These are phyloP conservation scores for Polytolypa hystricis DNA, from an alignment of 2,329 filamentous ascomycete species.

Conservation along the genomic window DNA sequence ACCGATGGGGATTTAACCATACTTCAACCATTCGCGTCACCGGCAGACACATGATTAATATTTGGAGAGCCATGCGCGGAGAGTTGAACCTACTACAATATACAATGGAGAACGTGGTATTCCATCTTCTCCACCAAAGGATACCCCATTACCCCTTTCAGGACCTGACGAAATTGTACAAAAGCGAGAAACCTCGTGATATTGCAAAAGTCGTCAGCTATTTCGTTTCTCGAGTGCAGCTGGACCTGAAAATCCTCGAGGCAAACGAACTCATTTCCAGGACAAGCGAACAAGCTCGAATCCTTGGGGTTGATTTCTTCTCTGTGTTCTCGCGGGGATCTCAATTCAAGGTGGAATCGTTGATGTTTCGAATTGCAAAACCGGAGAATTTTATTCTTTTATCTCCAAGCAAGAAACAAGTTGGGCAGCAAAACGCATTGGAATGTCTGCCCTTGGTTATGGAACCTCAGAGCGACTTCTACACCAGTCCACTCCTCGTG, in stretches of 20 bases:
- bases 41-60: constrained; percentile 89
- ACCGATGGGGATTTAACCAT: constrained; percentile 88
- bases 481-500: constrained; percentile 77
- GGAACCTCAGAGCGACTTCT: constrained; percentile 93
- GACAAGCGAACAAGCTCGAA: constrained; percentile 85
- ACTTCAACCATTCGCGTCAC: constrained; percentile 89
- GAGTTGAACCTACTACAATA: constrained; percentile 88
- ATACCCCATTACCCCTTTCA: constrained; percentile 78
- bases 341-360: constrained; percentile 96
- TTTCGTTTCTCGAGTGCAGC: constrained; percentile 60
- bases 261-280: constrained; percentile 77
- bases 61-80: constrained; percentile 92
- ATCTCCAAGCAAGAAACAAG: constrained; percentile 82
- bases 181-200: constrained; percentile 54
- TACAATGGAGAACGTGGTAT: constrained; percentile 90
- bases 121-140: constrained; percentile 75
- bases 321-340: constrained; percentile 91
- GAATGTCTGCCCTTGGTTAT: constrained; percentile 93
- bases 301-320: constrained; percentile 92
- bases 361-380: constrained; percentile 98
- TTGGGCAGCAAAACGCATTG: constrained; percentile 84
- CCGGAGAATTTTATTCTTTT: constrained; percentile 87
- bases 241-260: constrained; percentile 85
- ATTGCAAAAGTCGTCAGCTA: constrained; percentile 67
- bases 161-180: constrained; percentile 74